Conservation (phyloP, 2,329 filamentous ascomycete species). For the Lasiodiplodia theobromae region DNA sequence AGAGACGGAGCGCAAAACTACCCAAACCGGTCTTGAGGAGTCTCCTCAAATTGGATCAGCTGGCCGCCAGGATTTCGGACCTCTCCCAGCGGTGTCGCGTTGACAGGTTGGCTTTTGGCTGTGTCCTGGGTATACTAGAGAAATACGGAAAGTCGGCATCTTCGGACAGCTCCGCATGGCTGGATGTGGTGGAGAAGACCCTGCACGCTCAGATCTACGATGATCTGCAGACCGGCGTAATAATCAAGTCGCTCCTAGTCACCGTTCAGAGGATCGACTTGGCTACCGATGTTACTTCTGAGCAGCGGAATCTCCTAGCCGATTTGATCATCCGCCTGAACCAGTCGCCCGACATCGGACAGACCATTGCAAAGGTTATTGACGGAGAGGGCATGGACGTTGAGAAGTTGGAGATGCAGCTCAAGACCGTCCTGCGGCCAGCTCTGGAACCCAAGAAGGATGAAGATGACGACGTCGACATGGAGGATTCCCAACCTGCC, state of each 20-base stretch:
- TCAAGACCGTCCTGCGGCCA: conserved; percentile 71
- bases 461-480: conserved; percentile 56
- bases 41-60: conserved; percentile 68
- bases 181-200: conserved; percentile 64
- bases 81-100: conserved; percentile 71
- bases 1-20: conserved; percentile 73
- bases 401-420: conserved; percentile 74
- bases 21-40: conserved; percentile 74
- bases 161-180: conserved; percentile 14
- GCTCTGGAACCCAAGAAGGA: conserved; percentile 35
- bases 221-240: conserved; percentile 68
- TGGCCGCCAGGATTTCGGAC: conserved; percentile 66
- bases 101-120: conserved; percentile 74
- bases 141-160: conserved; percentile 20
- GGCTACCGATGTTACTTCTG: conserved; percentile 60
- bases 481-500: conserved; percentile 50
- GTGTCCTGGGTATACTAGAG: conserved; percentile 63
- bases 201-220: conserved; percentile 67
- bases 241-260: conserved; percentile 70
- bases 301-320: conserved; percentile 41
- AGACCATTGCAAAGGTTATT: conserved; percentile 72
- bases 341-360: conserved; percentile 47
- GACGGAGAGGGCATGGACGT: conserved; percentile 74
- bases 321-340: conserved; percentile 42
- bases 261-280: conserved; percentile 66